These are phyloP conservation scores for Thalassiosira hispida DNA, from an alignment of 352 stramenopile species.

Conservation along the genomic window DNA sequence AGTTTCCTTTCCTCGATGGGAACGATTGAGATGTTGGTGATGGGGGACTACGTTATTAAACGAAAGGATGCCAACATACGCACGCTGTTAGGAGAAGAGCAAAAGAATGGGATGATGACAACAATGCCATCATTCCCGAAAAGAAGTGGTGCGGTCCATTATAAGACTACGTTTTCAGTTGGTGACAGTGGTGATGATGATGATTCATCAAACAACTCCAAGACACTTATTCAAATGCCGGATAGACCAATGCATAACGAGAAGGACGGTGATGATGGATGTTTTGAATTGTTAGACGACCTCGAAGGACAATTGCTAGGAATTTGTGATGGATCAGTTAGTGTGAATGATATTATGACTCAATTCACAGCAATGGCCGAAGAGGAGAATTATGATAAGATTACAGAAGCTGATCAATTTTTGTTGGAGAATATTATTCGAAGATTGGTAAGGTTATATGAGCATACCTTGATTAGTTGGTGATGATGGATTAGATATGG, in stretches of 20 bases:
- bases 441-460: conserved; percentile 74
- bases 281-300: conserved; percentile 78
- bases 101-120: conserved; percentile 53
- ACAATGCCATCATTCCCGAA: conserved; percentile 59
- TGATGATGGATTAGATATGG: conserved; percentile 29
- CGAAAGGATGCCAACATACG: conserved; percentile 68
- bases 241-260: conserved; percentile 76
- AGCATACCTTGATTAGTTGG: conserved; percentile 81
- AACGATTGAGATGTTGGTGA: conserved; percentile 80
- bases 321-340: conserved; percentile 70
- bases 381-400: conserved; percentile 55
- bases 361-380: conserved; percentile 63
- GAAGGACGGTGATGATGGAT: conserved; percentile 56
- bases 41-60: conserved; percentile 81
- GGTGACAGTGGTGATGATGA: conserved; percentile 38
- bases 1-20: conserved; percentile 82
- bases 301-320: conserved; percentile 78
- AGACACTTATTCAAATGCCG: conserved; percentile 74
- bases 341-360: conserved; percentile 77
- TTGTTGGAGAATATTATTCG: conserved; percentile 76
- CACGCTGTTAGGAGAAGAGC: conserved; percentile 65
- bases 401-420: conserved; percentile 59
- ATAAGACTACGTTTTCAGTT: conserved; percentile 71
- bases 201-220: conserved; percentile 42
- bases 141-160: conserved; percentile 56